Percentiles rank a stretch among this genome's conserved stretches.
These are phyloP conservation scores for Camptophora hylomeconis DNA, from an alignment of 2,329 filamentous ascomycete genomes.

Conservation along the genomic window DNA sequence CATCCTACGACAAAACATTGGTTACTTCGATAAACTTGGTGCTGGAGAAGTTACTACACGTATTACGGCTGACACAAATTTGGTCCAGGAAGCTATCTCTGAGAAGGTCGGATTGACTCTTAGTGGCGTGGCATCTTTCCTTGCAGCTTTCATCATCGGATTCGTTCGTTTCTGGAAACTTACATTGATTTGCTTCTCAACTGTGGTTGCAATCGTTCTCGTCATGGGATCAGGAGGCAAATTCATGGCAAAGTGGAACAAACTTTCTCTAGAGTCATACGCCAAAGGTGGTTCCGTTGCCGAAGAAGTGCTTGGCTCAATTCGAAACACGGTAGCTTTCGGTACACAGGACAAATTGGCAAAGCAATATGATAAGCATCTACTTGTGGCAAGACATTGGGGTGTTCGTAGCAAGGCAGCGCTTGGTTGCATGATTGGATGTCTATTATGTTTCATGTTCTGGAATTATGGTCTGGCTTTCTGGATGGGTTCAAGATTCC, in stretches of 20 bases:
- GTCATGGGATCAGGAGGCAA: constrained; percentile 61
- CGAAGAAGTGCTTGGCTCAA: constrained; percentile 87
- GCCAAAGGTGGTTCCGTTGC: constrained; percentile 76
- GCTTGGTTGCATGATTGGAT: constrained; percentile 65
- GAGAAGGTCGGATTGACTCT: constrained; percentile 75
- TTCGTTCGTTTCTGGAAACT: constrained; percentile 90
- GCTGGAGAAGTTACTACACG: constrained; percentile 88
- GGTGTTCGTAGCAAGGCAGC: constrained; percentile 64
- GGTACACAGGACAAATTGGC: constrained; percentile 89
- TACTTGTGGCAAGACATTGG: constrained; percentile 58
- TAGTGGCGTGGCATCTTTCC: constrained; percentile 65
- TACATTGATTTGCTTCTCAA: constrained; percentile 73
- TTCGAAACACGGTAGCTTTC: constrained; percentile 85
- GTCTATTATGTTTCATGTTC: constrained; percentile 74
- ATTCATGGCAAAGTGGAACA: constrained; percentile 71
- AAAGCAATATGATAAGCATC: constrained; percentile 65
- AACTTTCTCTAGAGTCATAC: constrained; percentile 64
- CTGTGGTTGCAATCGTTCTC: constrained; percentile 64
- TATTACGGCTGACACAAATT: constrained; percentile 86
- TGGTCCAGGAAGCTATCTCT: constrained; percentile 86
- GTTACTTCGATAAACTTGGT: constrained; percentile 83
- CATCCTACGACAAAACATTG: constrained; percentile 79
- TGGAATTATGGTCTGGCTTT: constrained; percentile 79
- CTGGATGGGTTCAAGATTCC: constrained; percentile 66
- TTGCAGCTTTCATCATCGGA: constrained; percentile 79